Evolutionary conservation across 441 rosid genomes (phyloP), one percentile per base, ranked within the genome.

Genomic region (Populus hybrid): DNA sequence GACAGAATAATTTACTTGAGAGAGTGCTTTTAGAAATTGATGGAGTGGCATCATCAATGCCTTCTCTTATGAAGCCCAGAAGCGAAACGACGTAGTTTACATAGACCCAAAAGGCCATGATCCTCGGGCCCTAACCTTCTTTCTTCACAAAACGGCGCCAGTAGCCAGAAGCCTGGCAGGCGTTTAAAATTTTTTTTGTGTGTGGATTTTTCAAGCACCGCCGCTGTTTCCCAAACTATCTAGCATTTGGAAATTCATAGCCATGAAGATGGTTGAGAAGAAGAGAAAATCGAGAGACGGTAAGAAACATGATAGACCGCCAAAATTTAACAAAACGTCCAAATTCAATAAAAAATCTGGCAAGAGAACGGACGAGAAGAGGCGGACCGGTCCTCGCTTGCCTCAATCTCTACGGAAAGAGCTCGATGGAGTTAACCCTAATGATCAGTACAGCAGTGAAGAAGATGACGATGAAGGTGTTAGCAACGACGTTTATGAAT

Each of bases 401-500:
- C 97, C 97, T 46, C 78, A 77, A 35, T 81, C 92, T 2, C 68
- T 91, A 50, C 85, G 86, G 23, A 91, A 77, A 76, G 84, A 82
- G 73, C 83, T 92, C 16, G 91, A 87, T 50, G 70, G 70, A 50
- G 6, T 79, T 35, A 89, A 88, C 67, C 82, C 80, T 68, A 73
- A 18, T 8, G 18, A 80, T 10, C 59, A 74, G 4, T 34, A 76
- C 7, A 59, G 81, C 68, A 30, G 61, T 50, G 75, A 72, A 59
- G 79, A 69, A 6, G 71, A 68, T 12, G 82, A 80, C 18, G 83
- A 80, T 24, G 79, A 78, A 24, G 87, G 81, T 28, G 80, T 88
- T 28, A 75, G 67, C 24, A 72, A 80, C 79, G 97, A 90, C 72
- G 61, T 93, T 50, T 95, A 95, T 66, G 98, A 95, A 87, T 95